Evolutionary conservation across 805 yeast genomes (phyloP).

Genomic region (Ogataea chonburiensis): DNA sequence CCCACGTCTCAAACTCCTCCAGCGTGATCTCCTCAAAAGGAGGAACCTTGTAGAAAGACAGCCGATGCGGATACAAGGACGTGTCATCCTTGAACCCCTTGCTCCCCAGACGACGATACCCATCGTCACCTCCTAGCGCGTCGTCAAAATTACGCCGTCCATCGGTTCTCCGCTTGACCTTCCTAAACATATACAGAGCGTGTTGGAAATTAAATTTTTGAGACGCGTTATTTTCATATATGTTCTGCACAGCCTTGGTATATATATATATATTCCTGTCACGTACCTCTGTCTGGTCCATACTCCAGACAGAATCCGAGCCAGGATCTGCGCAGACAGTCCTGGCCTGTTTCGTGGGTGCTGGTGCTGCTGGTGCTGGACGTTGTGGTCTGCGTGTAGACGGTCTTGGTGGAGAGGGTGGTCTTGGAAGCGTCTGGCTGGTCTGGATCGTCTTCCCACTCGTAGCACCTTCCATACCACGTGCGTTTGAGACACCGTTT

Average conservation of each 20-base stretch:
- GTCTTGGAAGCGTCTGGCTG: constrained; percentile 11
- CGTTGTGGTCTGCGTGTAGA: too few relatives aligned
- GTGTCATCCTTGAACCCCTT: constrained; percentile 31
- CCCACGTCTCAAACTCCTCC: constrained; percentile 94
- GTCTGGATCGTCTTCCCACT: constrained; percentile 34
- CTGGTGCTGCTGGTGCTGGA: constrained; percentile 6
- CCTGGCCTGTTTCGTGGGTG: constrained; percentile 6
- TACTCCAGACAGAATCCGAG: constrained; percentile 23
- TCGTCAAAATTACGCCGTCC: constrained; percentile 64
- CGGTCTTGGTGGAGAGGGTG: constrained; percentile 12
- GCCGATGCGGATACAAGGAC: constrained; percentile 47
- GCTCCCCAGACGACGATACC: constrained; percentile 25
- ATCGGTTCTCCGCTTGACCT: constrained; percentile 68
- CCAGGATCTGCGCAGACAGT: constrained; percentile 23
- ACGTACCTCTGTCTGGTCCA: constrained; percentile 11
- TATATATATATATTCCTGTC: constrained; percentile 1
- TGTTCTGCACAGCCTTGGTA: constrained; percentile 5
- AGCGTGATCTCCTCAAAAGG: constrained; percentile 85
- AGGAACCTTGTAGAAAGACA: constrained; percentile 73
- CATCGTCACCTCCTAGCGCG: constrained; percentile 32
- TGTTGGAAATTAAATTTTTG: constrained; percentile 3
- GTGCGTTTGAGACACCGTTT: constrained; percentile 53
- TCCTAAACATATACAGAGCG: constrained; percentile 60
- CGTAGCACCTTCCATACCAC: constrained; percentile 59
- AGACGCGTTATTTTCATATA: constrained; percentile 4